A percentile compares a stretch with the other conserved stretches of the same genome.
phyloP scores from a whole-genome alignment of 2,329 filamentous ascomycete genomes.

The Fusarium sp. region DNA sequence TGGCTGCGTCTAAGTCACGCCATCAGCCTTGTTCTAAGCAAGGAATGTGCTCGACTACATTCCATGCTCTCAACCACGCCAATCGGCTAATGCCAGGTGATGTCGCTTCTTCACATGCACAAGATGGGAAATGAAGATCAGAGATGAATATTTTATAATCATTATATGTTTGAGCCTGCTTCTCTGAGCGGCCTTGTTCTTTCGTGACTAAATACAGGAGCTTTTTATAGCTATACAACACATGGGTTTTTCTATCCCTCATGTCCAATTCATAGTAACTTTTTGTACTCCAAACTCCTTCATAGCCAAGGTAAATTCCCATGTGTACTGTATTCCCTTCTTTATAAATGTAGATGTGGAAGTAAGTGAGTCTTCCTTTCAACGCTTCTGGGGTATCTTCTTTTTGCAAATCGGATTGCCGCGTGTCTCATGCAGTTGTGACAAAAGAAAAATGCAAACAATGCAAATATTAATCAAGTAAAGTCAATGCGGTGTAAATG shows the following conservation, averaged over 20 bases:
- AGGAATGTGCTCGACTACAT: not conserved
- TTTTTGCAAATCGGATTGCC: constrained; percentile 47
- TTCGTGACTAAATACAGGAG: constrained; percentile 39
- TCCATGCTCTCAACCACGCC: not conserved
- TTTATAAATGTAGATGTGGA: constrained; percentile 40
- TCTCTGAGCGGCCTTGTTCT: constrained; percentile 35
- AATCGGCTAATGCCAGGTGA: constrained; percentile 5
- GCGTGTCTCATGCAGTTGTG: constrained; percentile 45
- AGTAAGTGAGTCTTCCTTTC: constrained; percentile 44
- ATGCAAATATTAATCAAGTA: constrained; percentile 27
- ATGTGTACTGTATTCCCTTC: constrained; percentile 47
- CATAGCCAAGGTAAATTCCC: constrained; percentile 33
- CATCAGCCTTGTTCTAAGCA: constrained; percentile 8
- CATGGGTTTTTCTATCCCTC: constrained; percentile 34
- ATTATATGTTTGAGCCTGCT: constrained; percentile 35
- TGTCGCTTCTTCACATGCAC: constrained; percentile 17
- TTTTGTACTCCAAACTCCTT: constrained; percentile 33
- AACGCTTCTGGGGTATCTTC: constrained; percentile 51
- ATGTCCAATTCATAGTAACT: constrained; percentile 24
- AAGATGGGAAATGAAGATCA: not conserved
- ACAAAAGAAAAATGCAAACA: constrained; percentile 35
- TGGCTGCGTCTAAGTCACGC: constrained; percentile 22
- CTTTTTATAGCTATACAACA: constrained; percentile 36
- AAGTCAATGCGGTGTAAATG: constrained; percentile 7
- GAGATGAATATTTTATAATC: constrained; percentile 28